These are phyloP conservation scores for Plectosphaerella plurivora DNA, from an alignment of 2,329 filamentous ascomycete species.

Conservation along the genomic window DNA sequence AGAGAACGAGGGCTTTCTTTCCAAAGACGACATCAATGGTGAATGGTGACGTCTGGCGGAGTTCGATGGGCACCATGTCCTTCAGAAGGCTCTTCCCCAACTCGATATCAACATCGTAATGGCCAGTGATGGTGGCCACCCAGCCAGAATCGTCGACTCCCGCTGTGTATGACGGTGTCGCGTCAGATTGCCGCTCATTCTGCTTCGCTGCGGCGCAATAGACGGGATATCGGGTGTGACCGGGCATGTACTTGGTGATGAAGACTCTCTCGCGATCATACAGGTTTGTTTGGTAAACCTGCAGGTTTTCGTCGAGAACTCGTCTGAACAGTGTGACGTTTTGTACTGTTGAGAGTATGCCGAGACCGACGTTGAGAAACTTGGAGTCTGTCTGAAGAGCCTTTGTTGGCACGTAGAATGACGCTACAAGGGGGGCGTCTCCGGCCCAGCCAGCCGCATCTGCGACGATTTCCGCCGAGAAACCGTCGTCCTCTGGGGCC, in stretches of 20 bases:
- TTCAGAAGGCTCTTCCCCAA: slow-evolving; percentile 29
- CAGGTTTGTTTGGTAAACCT: slow-evolving; percentile 25
- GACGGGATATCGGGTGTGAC: slow-evolving; percentile 22
- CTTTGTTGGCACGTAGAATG: slow-evolving; percentile 33
- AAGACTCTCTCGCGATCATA: slow-evolving; percentile 23
- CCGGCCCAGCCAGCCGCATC: slow-evolving; percentile 32
- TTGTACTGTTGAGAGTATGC: slow-evolving; percentile 18
- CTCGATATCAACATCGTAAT: slow-evolving; percentile 29
- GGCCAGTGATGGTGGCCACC: slow-evolving; percentile 32
- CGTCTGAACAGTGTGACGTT: slow-evolving; percentile 16
- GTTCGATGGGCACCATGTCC: slow-evolving; percentile 29
- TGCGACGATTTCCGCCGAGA: slow-evolving; percentile 24
- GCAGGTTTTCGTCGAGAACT: slow-evolving; percentile 19
- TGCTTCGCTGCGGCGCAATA: slow-evolving; percentile 16
- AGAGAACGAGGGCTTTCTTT: slow-evolving; percentile 20
- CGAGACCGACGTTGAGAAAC: slow-evolving; percentile 24
- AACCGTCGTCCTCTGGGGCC: slow-evolving; percentile 20
- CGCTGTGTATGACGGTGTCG: slow-evolving; percentile 18
- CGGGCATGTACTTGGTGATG: slow-evolving; percentile 30
- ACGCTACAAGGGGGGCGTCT: slow-evolving; percentile 30
- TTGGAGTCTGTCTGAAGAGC: slow-evolving; percentile 27
- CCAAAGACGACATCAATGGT: slow-evolving; percentile 35
- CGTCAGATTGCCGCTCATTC: not conserved
- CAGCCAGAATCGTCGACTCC: slow-evolving; percentile 22
- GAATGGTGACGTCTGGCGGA: slow-evolving; percentile 33